Evolutionary conservation across 2,329 filamentous ascomycete genomes (phyloP).

Genomic region (Cadophora sp.): DNA sequence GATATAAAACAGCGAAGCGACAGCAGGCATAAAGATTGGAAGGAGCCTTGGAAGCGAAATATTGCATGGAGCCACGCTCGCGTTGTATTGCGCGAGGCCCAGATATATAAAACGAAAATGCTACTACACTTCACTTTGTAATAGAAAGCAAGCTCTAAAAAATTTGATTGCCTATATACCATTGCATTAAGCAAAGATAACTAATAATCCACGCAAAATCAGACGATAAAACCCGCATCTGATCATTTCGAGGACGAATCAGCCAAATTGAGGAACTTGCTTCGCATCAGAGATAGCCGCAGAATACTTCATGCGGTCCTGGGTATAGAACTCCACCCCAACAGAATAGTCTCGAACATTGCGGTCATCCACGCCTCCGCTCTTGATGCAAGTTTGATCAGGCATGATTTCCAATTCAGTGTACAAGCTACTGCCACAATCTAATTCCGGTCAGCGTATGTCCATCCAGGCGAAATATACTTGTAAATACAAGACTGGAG

Average conservation of each 20-base stretch:
- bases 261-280: constrained; percentile 48
- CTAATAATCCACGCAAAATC: not conserved
- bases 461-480: constrained; percentile 29
- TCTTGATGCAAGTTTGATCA: constrained; percentile 57
- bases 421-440: constrained; percentile 58
- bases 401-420: constrained; percentile 61
- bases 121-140: too few relatives aligned
- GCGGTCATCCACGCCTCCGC: constrained; percentile 56
- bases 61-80: too few relatives aligned
- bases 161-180: not conserved
- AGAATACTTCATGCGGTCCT: constrained; percentile 55
- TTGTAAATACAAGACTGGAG: not conserved
- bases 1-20: not conserved
- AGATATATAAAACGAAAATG: too few relatives aligned
- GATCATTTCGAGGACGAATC: not conserved
- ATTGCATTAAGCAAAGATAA: not conserved
- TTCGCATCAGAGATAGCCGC: constrained; percentile 52
- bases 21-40: too few relatives aligned
- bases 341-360: constrained; percentile 48
- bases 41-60: too few relatives aligned
- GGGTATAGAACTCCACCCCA: constrained; percentile 59
- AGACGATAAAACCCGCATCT: not conserved
- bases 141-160: too few relatives aligned
- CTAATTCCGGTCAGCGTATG: constrained; percentile 8
- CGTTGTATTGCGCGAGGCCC: too few relatives aligned